Base-by-base conservation (phyloP, 257 asterid genomes). In the Verbascum thapsus region DNA sequence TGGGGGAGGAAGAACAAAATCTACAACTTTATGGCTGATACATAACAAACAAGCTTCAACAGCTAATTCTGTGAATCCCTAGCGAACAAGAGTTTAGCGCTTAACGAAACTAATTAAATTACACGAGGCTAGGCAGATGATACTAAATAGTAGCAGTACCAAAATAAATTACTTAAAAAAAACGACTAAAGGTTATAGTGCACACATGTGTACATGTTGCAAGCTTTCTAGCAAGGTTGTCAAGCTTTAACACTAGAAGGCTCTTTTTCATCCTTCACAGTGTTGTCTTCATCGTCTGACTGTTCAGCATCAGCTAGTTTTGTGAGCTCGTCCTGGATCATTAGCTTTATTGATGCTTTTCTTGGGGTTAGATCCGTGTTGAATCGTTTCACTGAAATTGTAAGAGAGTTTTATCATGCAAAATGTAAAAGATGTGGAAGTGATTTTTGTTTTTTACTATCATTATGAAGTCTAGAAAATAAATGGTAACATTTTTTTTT, bases 281-380 rank as follows among this genome's bases (percentile, higher is more conserved):
- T 70, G 22, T 61, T 74, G 16, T 70, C 86, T 0, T 72, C 85
- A 19, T 76, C 74, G 3, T 23, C 52, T 1, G 10, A 52, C 10
- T 40, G 52, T 41, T 76, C 80, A 9, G 74, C 90, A 4, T 41
- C 79, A 4, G 86, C 94, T 23, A 85, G 79, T 66, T 76, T 78
- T 15, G 90, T 76, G 38, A 85, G 80, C 66, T 85, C 94, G 4
- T 85, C 88, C 78, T 85, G 94, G 70, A 85, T 85, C 88, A 85
- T 80, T 35, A 78, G 63, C 75, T 85, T 85, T 69, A 85, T 78
- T 9, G 84, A 64, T 8, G 88, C 60, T 55, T 85, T 85, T 63
- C 86, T 79, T 0, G 83, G 45, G 0, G 91, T 64, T 48, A 92
- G 77, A 68, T 92, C 95, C 0, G 64, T 69, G 26, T 68, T 61